phyloP scores from a whole-genome alignment of 257 asterid species.

The Echium plantagineum region DNA sequence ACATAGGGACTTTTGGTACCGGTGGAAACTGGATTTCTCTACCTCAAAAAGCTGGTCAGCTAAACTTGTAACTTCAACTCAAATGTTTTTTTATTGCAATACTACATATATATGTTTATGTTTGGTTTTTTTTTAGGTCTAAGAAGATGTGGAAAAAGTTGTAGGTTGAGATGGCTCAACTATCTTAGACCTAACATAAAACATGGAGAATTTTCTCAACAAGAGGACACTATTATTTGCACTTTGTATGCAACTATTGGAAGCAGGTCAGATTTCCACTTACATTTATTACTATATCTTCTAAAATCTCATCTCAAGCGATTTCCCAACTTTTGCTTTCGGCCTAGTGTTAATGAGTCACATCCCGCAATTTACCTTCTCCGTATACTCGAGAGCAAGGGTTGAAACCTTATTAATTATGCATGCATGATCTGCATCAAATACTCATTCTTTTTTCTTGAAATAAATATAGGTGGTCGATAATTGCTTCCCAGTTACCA shows the following conservation, averaged over 20 bases:
- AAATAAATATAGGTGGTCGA: constrained; percentile 48
- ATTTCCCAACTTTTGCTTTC: no score
- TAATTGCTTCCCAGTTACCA: constrained; percentile 67
- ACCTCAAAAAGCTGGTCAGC: constrained; percentile 75
- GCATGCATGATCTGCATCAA: constrained; percentile 31
- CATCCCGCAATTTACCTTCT: no score
- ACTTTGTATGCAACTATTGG: constrained; percentile 72
- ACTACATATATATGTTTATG: not conserved
- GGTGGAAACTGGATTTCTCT: constrained; percentile 84
- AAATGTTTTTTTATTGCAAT: not conserved
- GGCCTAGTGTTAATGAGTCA: no score
- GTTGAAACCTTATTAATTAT: no score
- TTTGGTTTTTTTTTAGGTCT: no score
- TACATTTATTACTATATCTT: not conserved
- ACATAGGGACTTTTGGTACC: constrained; percentile 61
- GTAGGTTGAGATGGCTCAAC: constrained; percentile 89
- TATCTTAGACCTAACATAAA: constrained; percentile 76
- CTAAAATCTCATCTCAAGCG: not conserved
- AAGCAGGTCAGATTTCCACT: constrained; percentile 43
- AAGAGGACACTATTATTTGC: constrained; percentile 68
- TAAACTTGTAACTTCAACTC: not conserved
- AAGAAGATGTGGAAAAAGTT: constrained; percentile 85
- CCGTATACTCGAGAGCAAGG: no score
- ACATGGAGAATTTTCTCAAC: constrained; percentile 86
- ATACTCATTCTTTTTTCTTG: not conserved